Evolutionary conservation across 2,329 filamentous ascomycete genomes (phyloP), one percentile per base, ranked within the genome.

Genomic region (Aureobasidium zeae): DNA sequence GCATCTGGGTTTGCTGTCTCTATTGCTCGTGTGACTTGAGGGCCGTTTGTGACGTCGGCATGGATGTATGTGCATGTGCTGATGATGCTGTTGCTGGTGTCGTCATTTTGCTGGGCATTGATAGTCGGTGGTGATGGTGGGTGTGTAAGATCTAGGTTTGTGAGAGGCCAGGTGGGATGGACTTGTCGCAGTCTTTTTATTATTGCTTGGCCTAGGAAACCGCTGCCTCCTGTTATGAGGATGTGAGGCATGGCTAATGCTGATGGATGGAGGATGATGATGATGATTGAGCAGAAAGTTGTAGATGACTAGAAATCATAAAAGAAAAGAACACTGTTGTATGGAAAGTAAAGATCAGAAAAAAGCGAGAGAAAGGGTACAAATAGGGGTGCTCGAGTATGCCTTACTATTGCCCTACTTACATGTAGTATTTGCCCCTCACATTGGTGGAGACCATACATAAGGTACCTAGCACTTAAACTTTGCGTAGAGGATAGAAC

Each of bases 1-100:
- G 93, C 76, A 58, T 87, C 79, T 15, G 89, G 88, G 55, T 74
- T 75, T 44, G 79, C 71, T 50, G 77, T 69, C 22, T 71, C 63
- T 55, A 96, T 79, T 2, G 63, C 61, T 1, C 54, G 53, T 8
- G 51, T 45, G 0, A 70, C 59, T 10, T 58, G 58, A 1, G 53
- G 50, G 0, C 45, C 28, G 10, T 62, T 56, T 2, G 64, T 57
- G n/a, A 71, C 57, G 39, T 70, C 64, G 47, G 55, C 63, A 34
- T 61, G 55, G 2, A 64, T 49, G 48, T 63, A 68, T 7, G 44
- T 58, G 17, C n/a, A n/a, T n/a, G n/a, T n/a, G n/a, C n/a, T n/a
- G n/a, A n/a, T n/a, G n/a, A n/a, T n/a, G n/a, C n/a, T n/a, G n/a
- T n/a, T n/a, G n/a, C n/a, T n/a, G n/a, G n/a, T n/a, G n/a, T n/a